A percentile compares a stretch with the other conserved stretches of the same genome.
These are phyloP conservation scores for Favolaschia claudopus DNA, from an alignment of 768 basidiomycete species.

Conservation along the genomic window DNA sequence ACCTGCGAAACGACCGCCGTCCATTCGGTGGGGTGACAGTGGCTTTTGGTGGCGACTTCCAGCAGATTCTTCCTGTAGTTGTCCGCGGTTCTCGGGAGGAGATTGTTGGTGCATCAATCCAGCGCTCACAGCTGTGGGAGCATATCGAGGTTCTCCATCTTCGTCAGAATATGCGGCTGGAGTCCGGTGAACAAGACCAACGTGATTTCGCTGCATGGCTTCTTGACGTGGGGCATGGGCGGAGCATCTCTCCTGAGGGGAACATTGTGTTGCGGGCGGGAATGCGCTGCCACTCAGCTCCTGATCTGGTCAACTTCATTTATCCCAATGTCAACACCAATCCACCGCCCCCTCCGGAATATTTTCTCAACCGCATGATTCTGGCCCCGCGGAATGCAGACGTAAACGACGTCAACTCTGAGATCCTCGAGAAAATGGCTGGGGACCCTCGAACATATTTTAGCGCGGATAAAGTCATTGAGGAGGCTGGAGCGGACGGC, in stretches of 20 bases:
- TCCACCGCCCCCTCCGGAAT: conserved; percentile 23
- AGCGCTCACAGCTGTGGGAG: conserved; percentile 44
- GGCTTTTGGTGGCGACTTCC: conserved; percentile 51
- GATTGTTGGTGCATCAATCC: conserved; percentile 44
- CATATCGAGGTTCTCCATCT: conserved; percentile 36
- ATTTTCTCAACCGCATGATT: conserved; percentile 39
- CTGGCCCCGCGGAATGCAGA: conserved; percentile 38
- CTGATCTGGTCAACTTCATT: conserved; percentile 8
- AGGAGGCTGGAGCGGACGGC: too few relatives aligned
- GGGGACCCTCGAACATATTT: too few relatives aligned
- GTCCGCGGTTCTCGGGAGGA: conserved; percentile 38
- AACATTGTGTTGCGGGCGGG: conserved; percentile 29
- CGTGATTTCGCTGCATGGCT: conserved; percentile 42
- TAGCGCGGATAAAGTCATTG: too few relatives aligned
- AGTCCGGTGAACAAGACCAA: conserved; percentile 30
- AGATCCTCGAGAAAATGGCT: too few relatives aligned
- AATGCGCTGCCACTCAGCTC: conserved; percentile 32
- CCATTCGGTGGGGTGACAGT: conserved; percentile 46
- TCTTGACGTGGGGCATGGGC: conserved; percentile 37
- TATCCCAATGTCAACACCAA: conserved; percentile 8
- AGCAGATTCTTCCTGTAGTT: conserved; percentile 50
- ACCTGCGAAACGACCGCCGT: conserved; percentile 30
- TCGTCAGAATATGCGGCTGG: conserved; percentile 46
- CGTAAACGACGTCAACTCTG: conserved; percentile 38
- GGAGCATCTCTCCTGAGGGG: conserved; percentile 12